Conservation (phyloP, 345 rosid species). For the Cardiospermum halicacabum region DNA sequence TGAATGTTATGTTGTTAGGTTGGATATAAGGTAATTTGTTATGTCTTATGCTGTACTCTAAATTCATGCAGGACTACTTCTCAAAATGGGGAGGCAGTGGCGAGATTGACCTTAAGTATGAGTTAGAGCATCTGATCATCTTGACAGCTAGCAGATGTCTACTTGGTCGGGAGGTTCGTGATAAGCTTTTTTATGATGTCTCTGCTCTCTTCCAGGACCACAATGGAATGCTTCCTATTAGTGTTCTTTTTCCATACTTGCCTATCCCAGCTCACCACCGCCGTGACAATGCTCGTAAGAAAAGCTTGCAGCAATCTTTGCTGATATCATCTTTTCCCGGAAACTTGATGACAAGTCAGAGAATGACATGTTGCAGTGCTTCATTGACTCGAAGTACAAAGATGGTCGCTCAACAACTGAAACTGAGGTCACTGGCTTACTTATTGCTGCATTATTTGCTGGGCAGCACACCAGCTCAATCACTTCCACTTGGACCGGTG, state of each 20-base stretch:
- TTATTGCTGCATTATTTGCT: slow-evolving; percentile 95
- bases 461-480: slow-evolving; percentile 99
- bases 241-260: slow-evolving; percentile 87
- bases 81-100: slow-evolving; percentile 95
- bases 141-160: slow-evolving; percentile 97
- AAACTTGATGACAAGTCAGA: slow-evolving; percentile 62
- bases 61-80: slow-evolving; percentile 66
- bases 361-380: slow-evolving; percentile 94
- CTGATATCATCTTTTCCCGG: slow-evolving; percentile 73
- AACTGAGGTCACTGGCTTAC: slow-evolving; percentile 82
- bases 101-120: slow-evolving; percentile 83
- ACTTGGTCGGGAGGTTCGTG: slow-evolving; percentile 87
- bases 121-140: slow-evolving; percentile 90
- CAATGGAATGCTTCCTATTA: slow-evolving; percentile 93
- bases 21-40: neutral
- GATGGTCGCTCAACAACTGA: slow-evolving; percentile 89
- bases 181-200: slow-evolving; percentile 90
- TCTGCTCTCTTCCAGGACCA: slow-evolving; percentile 93
- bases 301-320: slow-evolving; percentile 72
- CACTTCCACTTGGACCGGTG: slow-evolving; percentile 97
- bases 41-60: neutral
- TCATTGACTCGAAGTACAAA: slow-evolving; percentile 92
- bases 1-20: slow-evolving; percentile 1
- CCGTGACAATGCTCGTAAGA: slow-evolving; percentile 82
- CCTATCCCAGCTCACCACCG: slow-evolving; percentile 96